A percentile compares a stretch with the other conserved stretches of the same genome.
Conservation (phyloP, 1,284 basidiomycete species). For the Tremellales sp. region DNA sequence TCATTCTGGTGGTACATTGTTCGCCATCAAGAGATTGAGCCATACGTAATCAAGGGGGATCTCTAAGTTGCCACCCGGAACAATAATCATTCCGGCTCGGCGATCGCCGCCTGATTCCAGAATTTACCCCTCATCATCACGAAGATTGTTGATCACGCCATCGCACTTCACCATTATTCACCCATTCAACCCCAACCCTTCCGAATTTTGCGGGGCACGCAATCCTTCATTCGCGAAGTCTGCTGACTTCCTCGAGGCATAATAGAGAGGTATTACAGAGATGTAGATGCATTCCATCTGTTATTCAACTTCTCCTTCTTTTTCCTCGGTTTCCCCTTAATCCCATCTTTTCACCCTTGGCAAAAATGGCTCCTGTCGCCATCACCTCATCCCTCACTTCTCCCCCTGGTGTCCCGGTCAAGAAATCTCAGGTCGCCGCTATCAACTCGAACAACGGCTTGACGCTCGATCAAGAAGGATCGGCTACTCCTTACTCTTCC, state of each 20-base stretch:
- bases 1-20: constrained; percentile 45
- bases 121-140: background rate
- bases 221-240: too few species aligned
- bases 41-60: constrained; percentile 38
- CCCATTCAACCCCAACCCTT: too few species aligned
- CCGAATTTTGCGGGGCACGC: too few species aligned
- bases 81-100: too few species aligned
- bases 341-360: background rate
- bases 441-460: constrained; percentile 22
- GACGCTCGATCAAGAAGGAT: constrained; percentile 19
- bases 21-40: constrained; percentile 30
- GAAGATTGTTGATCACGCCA: background rate
- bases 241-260: too few species aligned
- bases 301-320: too few species aligned
- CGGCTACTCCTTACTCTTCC: constrained; percentile 36
- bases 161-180: background rate
- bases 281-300: too few species aligned
- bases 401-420: constrained; percentile 17
- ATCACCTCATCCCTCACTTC: constrained; percentile 32
- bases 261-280: too few species aligned
- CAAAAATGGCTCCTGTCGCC: constrained; percentile 27
- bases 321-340: too few species aligned
- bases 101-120: background rate
- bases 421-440: constrained; percentile 24
- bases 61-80: background rate